These are phyloP conservation scores for Halocafeteria seosinensis DNA, from an alignment of 108 stramenopile species.

Conservation along the genomic window DNA sequence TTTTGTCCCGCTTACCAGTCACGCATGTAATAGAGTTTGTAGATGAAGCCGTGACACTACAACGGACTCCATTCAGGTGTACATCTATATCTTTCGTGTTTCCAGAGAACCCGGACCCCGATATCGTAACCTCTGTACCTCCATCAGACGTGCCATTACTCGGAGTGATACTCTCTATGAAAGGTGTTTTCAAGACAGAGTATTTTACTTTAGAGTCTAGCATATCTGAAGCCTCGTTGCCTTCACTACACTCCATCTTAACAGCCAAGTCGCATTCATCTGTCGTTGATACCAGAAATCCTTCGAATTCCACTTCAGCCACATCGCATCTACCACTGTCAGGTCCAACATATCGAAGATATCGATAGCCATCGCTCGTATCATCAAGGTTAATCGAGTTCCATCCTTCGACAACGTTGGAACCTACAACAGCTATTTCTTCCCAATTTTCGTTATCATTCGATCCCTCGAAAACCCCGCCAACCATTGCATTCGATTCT, in stretches of 20 bases:
- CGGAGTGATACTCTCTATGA: background rate
- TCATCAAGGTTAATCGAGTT: background rate
- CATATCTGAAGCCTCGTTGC: background rate
- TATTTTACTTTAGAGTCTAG: background rate
- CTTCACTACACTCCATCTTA: background rate
- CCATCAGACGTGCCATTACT: background rate
- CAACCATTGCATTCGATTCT: background rate
- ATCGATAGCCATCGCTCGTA: background rate
- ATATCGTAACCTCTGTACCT: background rate
- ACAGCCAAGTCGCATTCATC: background rate
- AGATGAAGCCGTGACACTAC: background rate
- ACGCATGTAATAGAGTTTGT: background rate
- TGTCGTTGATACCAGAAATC: background rate
- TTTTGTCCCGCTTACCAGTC: background rate
- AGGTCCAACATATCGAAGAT: background rate
- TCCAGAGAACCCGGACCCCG: background rate
- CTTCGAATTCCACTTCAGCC: background rate
- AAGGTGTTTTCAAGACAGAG: background rate
- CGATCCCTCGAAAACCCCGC: background rate
- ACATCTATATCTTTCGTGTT: background rate
- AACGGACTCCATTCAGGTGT: background rate
- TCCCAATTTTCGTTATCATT: background rate
- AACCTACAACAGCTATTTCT: background rate
- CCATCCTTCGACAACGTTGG: background rate
- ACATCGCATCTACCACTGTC: background rate